phyloP scores from a whole-genome alignment of 1,284 basidiomycete genomes.

The Dichomitus squalens region DNA sequence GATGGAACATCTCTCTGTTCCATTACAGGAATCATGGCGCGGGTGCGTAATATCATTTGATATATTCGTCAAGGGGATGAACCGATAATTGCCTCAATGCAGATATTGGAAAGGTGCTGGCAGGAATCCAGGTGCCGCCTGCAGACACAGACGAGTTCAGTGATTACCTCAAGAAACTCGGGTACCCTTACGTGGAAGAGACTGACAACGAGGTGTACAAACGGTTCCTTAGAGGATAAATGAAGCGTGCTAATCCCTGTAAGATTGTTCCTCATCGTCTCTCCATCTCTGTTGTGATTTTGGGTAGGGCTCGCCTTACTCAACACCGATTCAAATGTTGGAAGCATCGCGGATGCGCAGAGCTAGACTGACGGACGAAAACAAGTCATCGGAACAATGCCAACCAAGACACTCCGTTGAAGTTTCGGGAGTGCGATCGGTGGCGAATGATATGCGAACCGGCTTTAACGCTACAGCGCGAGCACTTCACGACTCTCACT shows the following conservation, averaged over 20 bases:
- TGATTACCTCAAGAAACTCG: conserved; percentile 75
- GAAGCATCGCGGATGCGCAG: too few species aligned
- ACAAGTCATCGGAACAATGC: too few species aligned
- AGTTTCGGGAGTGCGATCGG: too few species aligned
- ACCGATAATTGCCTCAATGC: neutral
- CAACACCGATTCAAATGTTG: too few species aligned
- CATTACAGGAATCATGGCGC: conserved; percentile 98
- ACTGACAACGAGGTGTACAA: conserved; percentile 89
- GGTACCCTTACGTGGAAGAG: conserved; percentile 92
- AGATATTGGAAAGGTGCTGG: conserved; percentile 92
- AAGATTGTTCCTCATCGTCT: neutral
- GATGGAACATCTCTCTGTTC: conserved; percentile 96
- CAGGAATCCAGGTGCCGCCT: conserved; percentile 90
- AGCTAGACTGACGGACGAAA: too few species aligned
- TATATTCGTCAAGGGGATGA: neutral
- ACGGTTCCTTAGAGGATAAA: conserved; percentile 59
- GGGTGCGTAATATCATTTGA: conserved; percentile 46
- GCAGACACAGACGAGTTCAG: conserved; percentile 69
- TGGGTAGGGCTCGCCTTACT: too few species aligned
- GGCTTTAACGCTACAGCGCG: too few species aligned
- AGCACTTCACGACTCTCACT: too few species aligned
- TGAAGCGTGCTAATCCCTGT: neutral
- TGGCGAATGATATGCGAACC: too few species aligned
- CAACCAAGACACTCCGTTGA: too few species aligned
- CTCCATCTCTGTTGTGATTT: too few species aligned